phyloP scores from a whole-genome alignment of 495 filamentous ascomycete species.

The Penicillium simplicissimum region DNA sequence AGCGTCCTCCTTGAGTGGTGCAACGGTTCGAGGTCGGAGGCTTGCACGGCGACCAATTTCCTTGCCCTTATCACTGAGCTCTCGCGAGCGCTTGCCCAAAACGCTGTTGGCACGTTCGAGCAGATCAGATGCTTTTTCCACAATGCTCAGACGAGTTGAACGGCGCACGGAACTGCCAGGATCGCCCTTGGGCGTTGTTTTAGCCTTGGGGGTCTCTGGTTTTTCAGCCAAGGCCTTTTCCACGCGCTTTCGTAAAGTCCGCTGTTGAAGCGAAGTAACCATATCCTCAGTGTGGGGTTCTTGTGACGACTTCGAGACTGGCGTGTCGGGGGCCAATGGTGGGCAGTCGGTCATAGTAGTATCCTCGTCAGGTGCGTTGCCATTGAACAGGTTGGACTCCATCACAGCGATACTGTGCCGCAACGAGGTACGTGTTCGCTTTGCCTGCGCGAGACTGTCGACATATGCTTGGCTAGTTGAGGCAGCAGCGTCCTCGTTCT shows the following conservation, averaged over 20 bases:
- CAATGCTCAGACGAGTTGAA: conserved; percentile 43
- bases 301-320: conserved; percentile 43
- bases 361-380: conserved; percentile 34
- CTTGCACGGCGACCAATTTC: conserved; percentile 43
- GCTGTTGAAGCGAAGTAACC: conserved; percentile 39
- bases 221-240: conserved; percentile 48
- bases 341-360: conserved; percentile 41
- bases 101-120: conserved; percentile 47
- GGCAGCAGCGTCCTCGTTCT: conserved; percentile 37
- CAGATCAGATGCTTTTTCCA: conserved; percentile 47
- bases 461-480: conserved; percentile 43
- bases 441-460: conserved; percentile 33
- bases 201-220: conserved; percentile 30
- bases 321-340: conserved; percentile 41
- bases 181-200: conserved; percentile 16
- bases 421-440: conserved; percentile 38
- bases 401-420: conserved; percentile 49
- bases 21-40: conserved; percentile 40
- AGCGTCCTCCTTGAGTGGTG: conserved; percentile 35
- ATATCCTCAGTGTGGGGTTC: conserved; percentile 40
- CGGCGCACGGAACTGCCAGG: conserved; percentile 30
- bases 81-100: conserved; percentile 57
- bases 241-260: conserved; percentile 52
- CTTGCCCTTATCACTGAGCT: conserved; percentile 44
- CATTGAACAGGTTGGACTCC: conserved; percentile 41